Evolutionary conservation across 441 rosid species (phyloP), one percentile per base, ranked within the genome.

Genomic region (Lepidium campestre): DNA sequence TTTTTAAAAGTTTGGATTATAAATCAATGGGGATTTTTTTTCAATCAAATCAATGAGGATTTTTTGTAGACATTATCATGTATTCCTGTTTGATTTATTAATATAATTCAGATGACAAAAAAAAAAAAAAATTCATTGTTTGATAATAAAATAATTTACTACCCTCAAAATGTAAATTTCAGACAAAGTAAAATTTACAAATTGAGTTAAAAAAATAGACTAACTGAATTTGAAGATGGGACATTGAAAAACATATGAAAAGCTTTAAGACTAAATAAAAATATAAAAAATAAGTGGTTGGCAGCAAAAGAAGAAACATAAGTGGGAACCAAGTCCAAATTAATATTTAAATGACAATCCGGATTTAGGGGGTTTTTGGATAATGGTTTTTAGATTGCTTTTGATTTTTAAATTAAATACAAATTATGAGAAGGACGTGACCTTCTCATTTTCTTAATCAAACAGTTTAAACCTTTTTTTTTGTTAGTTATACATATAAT

Each of bases 371-470:
- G 44, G 17, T 15, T 11, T 45, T 67, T 15, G 9, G 72, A 47
- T 67, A 57, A 27, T 57, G 49, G 41, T 67, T 47, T 47, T 27
- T 27, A 25, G 49, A 57, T 67, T 67, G 39, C 57, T 57, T 67
- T 57, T 66, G 32, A 14, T 9, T 19, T 20, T 29, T 52, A 2
- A 41, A 40, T 52, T 40, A 9, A 8, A n/a, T 29, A 45, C 22
- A 19, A 61, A 13, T 8, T n/a, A n/a, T n/a, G 10, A 37, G 48
- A 39, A 53, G 29, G 59, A 32, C 35, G 8, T 39, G 60, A 12
- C 66, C 59, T 49, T 53, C 56, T 34, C 40, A 70, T 52, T 70
- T 48, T 61, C 62, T 70, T 45, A 45, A 62, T 54, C 64, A 62
- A 35, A 54, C 22, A 39, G 7, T 41, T 11, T 40, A 20, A 53